phyloP scores from a whole-genome alignment of 2,329 filamentous ascomycete genomes.

The Bipolaris cookei region DNA sequence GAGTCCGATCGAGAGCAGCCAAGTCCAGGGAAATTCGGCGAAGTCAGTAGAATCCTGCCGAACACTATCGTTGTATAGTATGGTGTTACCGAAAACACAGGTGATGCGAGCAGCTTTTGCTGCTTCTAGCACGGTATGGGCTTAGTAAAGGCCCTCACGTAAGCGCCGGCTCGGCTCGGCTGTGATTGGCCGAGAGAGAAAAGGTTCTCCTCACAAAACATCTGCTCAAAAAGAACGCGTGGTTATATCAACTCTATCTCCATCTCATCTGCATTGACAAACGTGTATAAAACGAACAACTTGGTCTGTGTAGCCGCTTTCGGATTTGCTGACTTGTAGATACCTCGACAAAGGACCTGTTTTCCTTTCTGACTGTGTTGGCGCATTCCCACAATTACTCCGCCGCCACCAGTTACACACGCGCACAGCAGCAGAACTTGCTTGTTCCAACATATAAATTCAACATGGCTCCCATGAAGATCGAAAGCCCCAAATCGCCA shows the following conservation, averaged over 20 bases:
- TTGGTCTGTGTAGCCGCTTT: slow-evolving; percentile 10
- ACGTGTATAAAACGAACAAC: neutral
- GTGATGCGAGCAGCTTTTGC: neutral
- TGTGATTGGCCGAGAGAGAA: slow-evolving; percentile 10
- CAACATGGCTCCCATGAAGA: slow-evolving; percentile 31
- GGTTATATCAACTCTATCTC: slow-evolving; percentile 1
- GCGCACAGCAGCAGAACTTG: neutral
- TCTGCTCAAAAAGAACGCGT: slow-evolving; percentile 12
- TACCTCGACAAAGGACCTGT: neutral
- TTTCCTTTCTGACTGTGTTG: neutral
- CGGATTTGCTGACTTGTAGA: slow-evolving; percentile 5
- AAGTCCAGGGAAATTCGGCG: too few species aligned
- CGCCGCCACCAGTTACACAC: neutral
- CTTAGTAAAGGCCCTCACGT: slow-evolving; percentile 9
- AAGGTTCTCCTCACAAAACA: slow-evolving; percentile 3
- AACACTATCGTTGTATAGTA: too few species aligned
- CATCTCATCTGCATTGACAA: slow-evolving; percentile 2
- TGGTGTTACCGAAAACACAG: neutral
- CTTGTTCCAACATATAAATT: neutral
- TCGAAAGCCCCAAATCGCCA: slow-evolving; percentile 23
- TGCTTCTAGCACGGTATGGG: neutral
- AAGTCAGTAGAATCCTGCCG: too few species aligned
- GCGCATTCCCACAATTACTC: neutral
- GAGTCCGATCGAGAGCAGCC: too few species aligned
- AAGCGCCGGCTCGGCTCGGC: slow-evolving; percentile 4